Base-by-base conservation (phyloP, 116 monocot genomes). In the Dioscorea cayenensis region DNA sequence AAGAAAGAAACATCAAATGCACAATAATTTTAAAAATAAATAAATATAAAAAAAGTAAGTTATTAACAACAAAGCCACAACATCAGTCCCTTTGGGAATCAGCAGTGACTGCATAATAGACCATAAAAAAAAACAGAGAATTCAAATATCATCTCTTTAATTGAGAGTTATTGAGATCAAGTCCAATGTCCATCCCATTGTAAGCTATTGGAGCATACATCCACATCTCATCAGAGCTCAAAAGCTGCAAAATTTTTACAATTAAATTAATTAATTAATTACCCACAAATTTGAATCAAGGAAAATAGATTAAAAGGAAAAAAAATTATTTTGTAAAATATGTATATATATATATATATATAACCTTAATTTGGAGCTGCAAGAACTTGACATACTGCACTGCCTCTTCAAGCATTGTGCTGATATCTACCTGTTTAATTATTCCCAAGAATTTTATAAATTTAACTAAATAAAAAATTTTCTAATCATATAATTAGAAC, bases 121-220 rank as follows among this genome's bases (percentile, higher is more conserved):
- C 3, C 32, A 32, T 32, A 25, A 25, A 32, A 32, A 32, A 32
- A 32, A 32, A 32, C 32, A 32, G 32, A 32, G 43, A 12, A 6
- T 43, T 43, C 43, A 16, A 16, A 2, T 27, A 7, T 25, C 43
- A 36, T 50, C 22, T 37, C 36, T 58, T 23, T 7, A 0, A 29
- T 55, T 25, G 49, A 49, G 63, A 49, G 20, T 43, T 60, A 23
- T 60, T 83, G 22, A 80, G 60, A 71, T 80, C 76, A 37, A 80
- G 68, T 7, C 83, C 82, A 13, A 85, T 79, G 58, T 81, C 71
- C 63, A 82, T 71, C 11, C 83, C 85, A 48, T 89, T 80, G 63
- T 83, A 83, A 59, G 80, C 89, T n/a, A 89, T 68, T 7, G 89
- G 85, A 36, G 89, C 85, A 71, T 85, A 89, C 89, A 89, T 89